Evolutionary conservation across 768 basidiomycete species (phyloP), one percentile per base, ranked within the genome.

Genomic region (Auricularia cornea): DNA sequence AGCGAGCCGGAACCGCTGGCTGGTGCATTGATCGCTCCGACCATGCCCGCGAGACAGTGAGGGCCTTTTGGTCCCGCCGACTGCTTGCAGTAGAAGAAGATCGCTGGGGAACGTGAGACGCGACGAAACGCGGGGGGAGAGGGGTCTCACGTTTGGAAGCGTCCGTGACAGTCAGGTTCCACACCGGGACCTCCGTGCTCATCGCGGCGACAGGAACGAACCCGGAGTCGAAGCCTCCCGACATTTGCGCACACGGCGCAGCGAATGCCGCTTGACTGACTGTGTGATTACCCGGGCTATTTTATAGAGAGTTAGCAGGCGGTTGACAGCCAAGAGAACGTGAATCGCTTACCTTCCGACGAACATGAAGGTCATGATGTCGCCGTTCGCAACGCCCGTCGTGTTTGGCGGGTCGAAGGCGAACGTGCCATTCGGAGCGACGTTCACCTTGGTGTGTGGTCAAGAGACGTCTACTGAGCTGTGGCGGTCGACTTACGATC

Each of bases 51-150:
- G 11, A 63, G 56, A 66, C 84, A 84, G 70, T 85, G 83, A 14
- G 75, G 70, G 16, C 44, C 44, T 48, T 12, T 18, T 2, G 48
- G 1, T 1, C 78, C 79, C 3, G 61, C 2, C 10, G 77, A 69
- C 69, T 81, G 81, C 64, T 82, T 81, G 76, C 84, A 85, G 78
- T 75, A 84, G 78, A 83, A 84, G 80, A 81, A 85, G 52, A 84
- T 78, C 3, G 83, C 83, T 74, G 62, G 75, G 48, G 5, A 26
- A 31, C 28, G 31, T 40, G 8, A 33, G 31, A 29, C n/a, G 26
- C 10, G 60, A 33, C 63, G 59, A 52, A 57, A 59, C 66, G 18
- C 28, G 3, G 18, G 38, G 1, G 57, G 23, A 62, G 29, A 16
- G n/a, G 32, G 12, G 6, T 72, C 81, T 66, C 62, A 83, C 83